Evolutionary conservation across 768 basidiomycete species (phyloP).

Genomic region (Lentinula boryana): DNA sequence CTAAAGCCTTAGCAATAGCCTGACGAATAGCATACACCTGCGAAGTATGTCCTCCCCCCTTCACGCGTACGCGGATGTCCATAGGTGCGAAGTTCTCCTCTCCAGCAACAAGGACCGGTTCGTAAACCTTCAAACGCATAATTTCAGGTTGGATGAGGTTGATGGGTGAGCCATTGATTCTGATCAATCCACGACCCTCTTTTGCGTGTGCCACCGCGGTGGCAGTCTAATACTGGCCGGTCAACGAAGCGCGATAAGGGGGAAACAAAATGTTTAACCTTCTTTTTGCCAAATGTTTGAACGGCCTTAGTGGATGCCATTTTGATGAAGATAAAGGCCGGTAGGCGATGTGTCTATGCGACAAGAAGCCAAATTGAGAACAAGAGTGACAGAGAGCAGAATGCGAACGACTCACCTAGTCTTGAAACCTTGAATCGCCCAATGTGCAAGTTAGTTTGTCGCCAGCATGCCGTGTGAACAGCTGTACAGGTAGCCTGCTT

Average conservation of each 20-base stretch:
- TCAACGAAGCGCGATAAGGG: slow-evolving; percentile 7
- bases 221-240: slow-evolving; percentile 61
- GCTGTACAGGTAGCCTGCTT: background rate
- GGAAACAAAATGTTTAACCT: slow-evolving; percentile 46
- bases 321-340: slow-evolving; percentile 28
- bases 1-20: slow-evolving; percentile 95
- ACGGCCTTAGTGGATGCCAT: slow-evolving; percentile 88
- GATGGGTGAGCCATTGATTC: slow-evolving; percentile 96
- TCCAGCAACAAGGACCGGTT: slow-evolving; percentile 90
- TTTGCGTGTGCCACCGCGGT: slow-evolving; percentile 97
- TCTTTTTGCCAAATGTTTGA: slow-evolving; percentile 99
- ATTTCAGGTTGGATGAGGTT: slow-evolving; percentile 93
- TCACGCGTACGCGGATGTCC: slow-evolving; percentile 96
- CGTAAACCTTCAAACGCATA: slow-evolving; percentile 97
- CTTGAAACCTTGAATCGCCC: slow-evolving; percentile 5
- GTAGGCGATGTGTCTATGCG: slow-evolving; percentile 12
- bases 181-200: slow-evolving; percentile 94
- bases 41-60: slow-evolving; percentile 98
- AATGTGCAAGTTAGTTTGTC: background rate
- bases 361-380: slow-evolving; percentile 9
- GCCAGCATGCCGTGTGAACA: background rate
- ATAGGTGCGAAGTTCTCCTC: slow-evolving; percentile 82
- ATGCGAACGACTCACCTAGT: slow-evolving; percentile 8
- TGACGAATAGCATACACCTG: slow-evolving; percentile 99
- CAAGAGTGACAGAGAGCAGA: slow-evolving; percentile 7